Conservation (phyloP, 176 grass and related monocot species). For the Bolboschoenus planiculmis region DNA sequence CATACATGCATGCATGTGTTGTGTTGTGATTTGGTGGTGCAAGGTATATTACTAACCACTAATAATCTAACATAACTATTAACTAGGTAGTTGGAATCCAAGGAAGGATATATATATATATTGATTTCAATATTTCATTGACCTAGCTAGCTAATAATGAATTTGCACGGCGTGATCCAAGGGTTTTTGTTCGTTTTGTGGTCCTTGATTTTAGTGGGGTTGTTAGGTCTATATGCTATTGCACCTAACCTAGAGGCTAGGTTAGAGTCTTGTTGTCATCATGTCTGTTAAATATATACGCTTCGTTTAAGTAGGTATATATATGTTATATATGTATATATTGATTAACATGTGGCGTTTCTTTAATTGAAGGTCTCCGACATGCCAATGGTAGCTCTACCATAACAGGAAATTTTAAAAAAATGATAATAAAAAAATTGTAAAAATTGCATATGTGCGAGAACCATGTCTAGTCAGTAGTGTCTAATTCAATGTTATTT, state of each 20-base stretch:
- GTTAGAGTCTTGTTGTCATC: background rate
- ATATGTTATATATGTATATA: too few relatives aligned
- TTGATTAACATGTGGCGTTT: background rate
- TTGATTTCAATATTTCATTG: too few relatives aligned
- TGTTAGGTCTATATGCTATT: constrained; percentile 11
- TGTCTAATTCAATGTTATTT: too few relatives aligned
- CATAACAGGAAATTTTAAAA: background rate
- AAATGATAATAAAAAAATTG: background rate
- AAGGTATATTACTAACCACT: background rate
- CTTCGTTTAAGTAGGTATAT: background rate
- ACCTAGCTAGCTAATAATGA: too few relatives aligned
- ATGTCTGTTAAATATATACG: background rate
- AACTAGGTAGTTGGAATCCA: constrained; percentile 28
- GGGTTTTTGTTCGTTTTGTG: background rate
- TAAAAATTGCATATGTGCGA: background rate
- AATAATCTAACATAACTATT: background rate
- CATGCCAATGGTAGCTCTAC: background rate
- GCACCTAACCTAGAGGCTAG: constrained; percentile 7
- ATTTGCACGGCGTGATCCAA: constrained; percentile 8
- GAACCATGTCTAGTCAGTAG: background rate
- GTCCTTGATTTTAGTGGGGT: background rate
- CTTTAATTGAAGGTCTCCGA: too few relatives aligned
- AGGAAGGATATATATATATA: too few relatives aligned
- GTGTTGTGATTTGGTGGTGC: background rate
- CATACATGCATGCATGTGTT: background rate